Conservation (phyloP, 2,329 filamentous ascomycete species). For the Neonectria neomacrospora region DNA sequence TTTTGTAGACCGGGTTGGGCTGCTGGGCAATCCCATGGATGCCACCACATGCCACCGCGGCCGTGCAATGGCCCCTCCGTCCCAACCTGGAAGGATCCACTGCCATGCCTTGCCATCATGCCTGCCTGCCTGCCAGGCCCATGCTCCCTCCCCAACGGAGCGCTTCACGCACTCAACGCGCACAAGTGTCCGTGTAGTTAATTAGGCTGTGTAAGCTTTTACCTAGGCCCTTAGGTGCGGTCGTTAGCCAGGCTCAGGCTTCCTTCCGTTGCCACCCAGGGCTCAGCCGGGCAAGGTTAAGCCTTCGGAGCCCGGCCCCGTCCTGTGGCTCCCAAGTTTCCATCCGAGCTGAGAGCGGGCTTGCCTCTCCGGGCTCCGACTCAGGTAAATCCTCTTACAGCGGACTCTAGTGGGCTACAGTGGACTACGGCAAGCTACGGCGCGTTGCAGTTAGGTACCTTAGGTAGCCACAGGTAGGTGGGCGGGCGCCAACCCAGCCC, state of each 20-base stretch:
- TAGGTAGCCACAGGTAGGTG: too few species aligned
- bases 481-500: slow-evolving; percentile 28
- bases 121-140: slow-evolving; percentile 12
- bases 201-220: slow-evolving; percentile 8
- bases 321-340: slow-evolving; percentile 9
- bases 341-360: slow-evolving; percentile 1
- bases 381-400: slow-evolving; percentile 17
- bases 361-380: slow-evolving; percentile 13
- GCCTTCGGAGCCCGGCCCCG: slow-evolving; percentile 11
- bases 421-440: slow-evolving; percentile 14
- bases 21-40: slow-evolving; percentile 25
- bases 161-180: slow-evolving; percentile 4
- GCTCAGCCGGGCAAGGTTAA: slow-evolving; percentile 37
- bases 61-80: slow-evolving; percentile 19
- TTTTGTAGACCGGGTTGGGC: neutral
- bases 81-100: slow-evolving; percentile 6
- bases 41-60: slow-evolving; percentile 29
- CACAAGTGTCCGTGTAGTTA: neutral
- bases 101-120: slow-evolving; percentile 26
- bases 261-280: slow-evolving; percentile 7
- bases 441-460: slow-evolving; percentile 18
- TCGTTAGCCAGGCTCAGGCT: slow-evolving; percentile 1
- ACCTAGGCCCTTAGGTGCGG: neutral
- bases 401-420: neutral
- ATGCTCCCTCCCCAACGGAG: slow-evolving; percentile 12